Evolutionary conservation across 177 flowering plant species (phyloP).

Genomic region (Vitis hybrid): DNA sequence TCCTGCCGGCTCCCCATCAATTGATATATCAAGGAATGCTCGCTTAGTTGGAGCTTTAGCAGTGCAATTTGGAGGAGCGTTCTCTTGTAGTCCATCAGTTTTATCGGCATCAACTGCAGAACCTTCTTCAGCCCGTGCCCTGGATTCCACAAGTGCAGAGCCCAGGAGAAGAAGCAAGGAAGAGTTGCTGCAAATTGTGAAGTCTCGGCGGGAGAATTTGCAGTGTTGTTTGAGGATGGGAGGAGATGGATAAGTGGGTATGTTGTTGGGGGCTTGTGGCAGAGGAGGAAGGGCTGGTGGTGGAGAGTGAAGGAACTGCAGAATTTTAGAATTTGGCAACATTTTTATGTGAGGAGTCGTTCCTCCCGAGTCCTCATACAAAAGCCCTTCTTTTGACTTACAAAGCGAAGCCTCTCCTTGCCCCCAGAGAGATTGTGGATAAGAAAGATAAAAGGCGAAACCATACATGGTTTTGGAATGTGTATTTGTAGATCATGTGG

Average conservation of each 20-base stretch:
- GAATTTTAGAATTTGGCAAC: conserved; percentile 30
- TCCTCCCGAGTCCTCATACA: not conserved
- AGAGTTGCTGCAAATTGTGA: conserved; percentile 38
- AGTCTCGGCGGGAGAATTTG: conserved; percentile 60
- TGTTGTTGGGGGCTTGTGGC: conserved; percentile 15
- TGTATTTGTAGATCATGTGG: too few relatives aligned
- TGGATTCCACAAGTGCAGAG: conserved; percentile 29
- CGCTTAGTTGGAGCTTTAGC: conserved; percentile 33
- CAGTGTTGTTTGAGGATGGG: conserved; percentile 17
- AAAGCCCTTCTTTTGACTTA: not conserved
- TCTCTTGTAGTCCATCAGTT: conserved; percentile 15
- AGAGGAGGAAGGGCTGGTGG: conserved; percentile 10
- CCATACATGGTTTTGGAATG: too few relatives aligned
- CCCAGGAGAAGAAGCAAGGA: conserved; percentile 41
- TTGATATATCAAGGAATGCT: conserved; percentile 78
- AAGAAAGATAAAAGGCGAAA: too few relatives aligned
- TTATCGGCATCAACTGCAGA: not conserved
- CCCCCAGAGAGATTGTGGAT: not conserved
- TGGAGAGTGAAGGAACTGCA: conserved; percentile 26
- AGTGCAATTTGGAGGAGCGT: conserved; percentile 17
- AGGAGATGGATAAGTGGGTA: conserved; percentile 20
- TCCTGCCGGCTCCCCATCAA: conserved; percentile 74
- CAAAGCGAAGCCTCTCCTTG: not conserved
- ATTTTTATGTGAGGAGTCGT: conserved; percentile 12
- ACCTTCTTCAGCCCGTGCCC: conserved; percentile 46